Conservation (phyloP, 2,329 filamentous ascomycete species). For the Achaetomium macrosporum region DNA sequence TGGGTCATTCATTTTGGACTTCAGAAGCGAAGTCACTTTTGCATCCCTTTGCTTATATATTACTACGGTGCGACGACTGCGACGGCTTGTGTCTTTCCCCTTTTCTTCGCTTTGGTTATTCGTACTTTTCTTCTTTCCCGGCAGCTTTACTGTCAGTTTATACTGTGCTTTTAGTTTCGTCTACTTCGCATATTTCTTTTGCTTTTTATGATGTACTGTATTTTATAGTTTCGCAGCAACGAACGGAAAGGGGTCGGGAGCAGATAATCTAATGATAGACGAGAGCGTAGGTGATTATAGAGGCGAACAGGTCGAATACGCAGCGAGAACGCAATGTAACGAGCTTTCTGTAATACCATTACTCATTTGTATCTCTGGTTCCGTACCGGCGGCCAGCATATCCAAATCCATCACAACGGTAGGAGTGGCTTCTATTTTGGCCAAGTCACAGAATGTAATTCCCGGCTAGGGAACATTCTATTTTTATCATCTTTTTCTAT, state of each 20-base stretch:
- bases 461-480: not conserved
- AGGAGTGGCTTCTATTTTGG: not conserved
- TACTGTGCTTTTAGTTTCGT: constrained; percentile 1
- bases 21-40: not conserved
- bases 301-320: not conserved
- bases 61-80: not conserved
- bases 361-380: not conserved
- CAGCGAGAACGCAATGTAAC: not conserved
- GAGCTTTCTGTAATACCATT: not conserved
- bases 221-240: not conserved
- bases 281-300: not conserved
- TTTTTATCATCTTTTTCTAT: constrained; percentile 2
- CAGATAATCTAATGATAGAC: constrained; percentile 9
- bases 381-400: no score
- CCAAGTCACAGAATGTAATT: not conserved
- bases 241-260: not conserved
- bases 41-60: constrained; percentile 4
- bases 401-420: no score
- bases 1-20: constrained; percentile 1
- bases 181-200: not conserved
- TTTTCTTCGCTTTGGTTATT: constrained; percentile 4
- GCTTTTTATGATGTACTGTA: not conserved
- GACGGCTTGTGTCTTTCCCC: not conserved
- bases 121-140: not conserved
- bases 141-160: not conserved